A percentile compares a stretch with the other conserved stretches of the same genome.
These are phyloP conservation scores for Intubia oerlemansii DNA, from an alignment of 2,329 filamentous ascomycete genomes.

Conservation along the genomic window DNA sequence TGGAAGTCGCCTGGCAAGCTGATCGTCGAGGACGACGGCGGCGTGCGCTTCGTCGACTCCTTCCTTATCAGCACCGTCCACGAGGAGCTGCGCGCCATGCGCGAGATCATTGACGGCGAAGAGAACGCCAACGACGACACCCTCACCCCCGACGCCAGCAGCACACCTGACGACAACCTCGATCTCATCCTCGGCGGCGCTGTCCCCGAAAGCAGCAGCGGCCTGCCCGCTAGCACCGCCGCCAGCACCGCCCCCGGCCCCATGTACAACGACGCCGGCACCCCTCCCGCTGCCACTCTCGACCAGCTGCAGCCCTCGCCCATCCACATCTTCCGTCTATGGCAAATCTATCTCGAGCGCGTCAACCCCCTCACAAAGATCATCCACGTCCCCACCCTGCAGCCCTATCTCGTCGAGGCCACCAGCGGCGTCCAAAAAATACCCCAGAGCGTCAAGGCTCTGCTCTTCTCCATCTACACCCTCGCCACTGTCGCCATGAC, in stretches of 20 bases:
- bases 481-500: slow-evolving; percentile 34
- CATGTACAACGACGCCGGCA: slow-evolving; percentile 8
- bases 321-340: slow-evolving; percentile 46
- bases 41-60: slow-evolving; percentile 34
- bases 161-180: slow-evolving; percentile 27
- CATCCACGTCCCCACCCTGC: slow-evolving; percentile 49
- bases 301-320: slow-evolving; percentile 41
- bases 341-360: slow-evolving; percentile 54
- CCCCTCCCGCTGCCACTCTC: slow-evolving; percentile 15
- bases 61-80: slow-evolving; percentile 30
- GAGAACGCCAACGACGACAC: slow-evolving; percentile 22
- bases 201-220: neutral
- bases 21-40: slow-evolving; percentile 31
- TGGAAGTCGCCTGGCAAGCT: slow-evolving; percentile 30
- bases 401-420: slow-evolving; percentile 42
- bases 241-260: neutral
- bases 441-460: slow-evolving; percentile 34
- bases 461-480: slow-evolving; percentile 44
- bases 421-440: slow-evolving; percentile 32
- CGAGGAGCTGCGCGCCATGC: slow-evolving; percentile 38
- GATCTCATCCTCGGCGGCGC: slow-evolving; percentile 24
- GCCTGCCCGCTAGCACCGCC: neutral
- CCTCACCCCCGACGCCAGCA: slow-evolving; percentile 21
- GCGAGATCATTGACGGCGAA: slow-evolving; percentile 34
- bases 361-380: slow-evolving; percentile 55